phyloP scores from a whole-genome alignment of 2,329 filamentous ascomycete species.

The Ilyonectria destructans region DNA sequence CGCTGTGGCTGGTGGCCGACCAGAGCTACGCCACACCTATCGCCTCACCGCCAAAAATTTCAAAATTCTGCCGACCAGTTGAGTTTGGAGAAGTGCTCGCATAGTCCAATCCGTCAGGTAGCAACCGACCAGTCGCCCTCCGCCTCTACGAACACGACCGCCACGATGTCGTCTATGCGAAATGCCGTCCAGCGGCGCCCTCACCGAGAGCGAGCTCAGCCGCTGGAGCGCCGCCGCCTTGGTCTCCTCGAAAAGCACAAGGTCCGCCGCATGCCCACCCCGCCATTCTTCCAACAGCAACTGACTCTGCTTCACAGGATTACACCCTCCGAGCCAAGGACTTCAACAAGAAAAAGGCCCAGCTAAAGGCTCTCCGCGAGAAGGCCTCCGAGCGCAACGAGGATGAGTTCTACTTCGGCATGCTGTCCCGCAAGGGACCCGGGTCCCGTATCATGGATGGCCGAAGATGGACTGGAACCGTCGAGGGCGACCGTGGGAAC shows the following conservation, averaged over 20 bases:
- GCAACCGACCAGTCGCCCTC: neutral
- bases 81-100: neutral
- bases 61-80: slow-evolving; percentile 55
- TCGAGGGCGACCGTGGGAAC: slow-evolving; percentile 73
- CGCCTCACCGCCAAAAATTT: slow-evolving; percentile 58
- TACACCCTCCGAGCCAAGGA: slow-evolving; percentile 77
- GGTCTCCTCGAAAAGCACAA: slow-evolving; percentile 98
- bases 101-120: neutral
- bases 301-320: slow-evolving; percentile 61
- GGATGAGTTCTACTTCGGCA: slow-evolving; percentile 82
- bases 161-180: slow-evolving; percentile 71
- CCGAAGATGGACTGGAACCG: slow-evolving; percentile 69
- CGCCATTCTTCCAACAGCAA: slow-evolving; percentile 16
- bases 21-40: slow-evolving; percentile 35
- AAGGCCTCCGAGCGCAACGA: slow-evolving; percentile 79
- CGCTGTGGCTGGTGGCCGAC: neutral
- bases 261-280: slow-evolving; percentile 59
- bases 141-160: slow-evolving; percentile 5
- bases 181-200: slow-evolving; percentile 84
- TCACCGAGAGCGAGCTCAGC: slow-evolving; percentile 92
- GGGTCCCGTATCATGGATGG: slow-evolving; percentile 65
- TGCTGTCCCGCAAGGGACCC: slow-evolving; percentile 75
- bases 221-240: slow-evolving; percentile 85
- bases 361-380: slow-evolving; percentile 71
- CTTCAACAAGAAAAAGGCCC: slow-evolving; percentile 76